phyloP scores from a whole-genome alignment of 768 basidiomycete species.

The Trametes cubensis region DNA sequence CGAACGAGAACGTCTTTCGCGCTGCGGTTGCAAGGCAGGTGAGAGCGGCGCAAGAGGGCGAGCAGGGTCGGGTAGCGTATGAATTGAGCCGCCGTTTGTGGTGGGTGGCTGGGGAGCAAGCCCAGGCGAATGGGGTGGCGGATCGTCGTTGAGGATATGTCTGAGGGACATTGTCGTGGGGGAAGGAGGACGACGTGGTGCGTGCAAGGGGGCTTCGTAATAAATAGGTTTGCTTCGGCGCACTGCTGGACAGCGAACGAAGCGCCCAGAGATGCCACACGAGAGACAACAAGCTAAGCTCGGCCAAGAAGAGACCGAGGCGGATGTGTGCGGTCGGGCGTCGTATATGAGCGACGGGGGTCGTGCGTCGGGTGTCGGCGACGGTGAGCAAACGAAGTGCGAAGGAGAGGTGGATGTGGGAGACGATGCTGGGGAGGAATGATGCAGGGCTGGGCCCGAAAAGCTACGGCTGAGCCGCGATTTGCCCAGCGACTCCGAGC shows the following conservation, averaged over 20 bases:
- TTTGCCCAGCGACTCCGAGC: constrained; percentile 27
- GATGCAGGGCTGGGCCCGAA: constrained; percentile 28
- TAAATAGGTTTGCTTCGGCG: constrained; percentile 26
- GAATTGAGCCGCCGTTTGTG: constrained; percentile 28
- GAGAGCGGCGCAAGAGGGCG: constrained; percentile 26
- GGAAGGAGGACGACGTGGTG: constrained; percentile 19
- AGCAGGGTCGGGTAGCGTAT: constrained; percentile 26
- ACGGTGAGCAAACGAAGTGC: not conserved
- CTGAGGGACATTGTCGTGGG: constrained; percentile 66
- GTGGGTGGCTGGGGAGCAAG: constrained; percentile 40
- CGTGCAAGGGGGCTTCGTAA: constrained; percentile 17
- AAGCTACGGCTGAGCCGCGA: constrained; percentile 31
- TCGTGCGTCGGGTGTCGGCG: constrained; percentile 1
- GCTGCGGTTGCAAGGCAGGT: constrained; percentile 21
- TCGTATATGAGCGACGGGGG: constrained; percentile 10
- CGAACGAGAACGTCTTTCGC: constrained; percentile 28
- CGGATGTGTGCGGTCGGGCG: constrained; percentile 13
- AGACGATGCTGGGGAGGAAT: constrained; percentile 18
- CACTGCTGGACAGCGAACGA: constrained; percentile 24
- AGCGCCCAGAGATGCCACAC: constrained; percentile 26
- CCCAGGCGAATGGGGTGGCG: constrained; percentile 29
- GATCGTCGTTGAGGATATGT: constrained; percentile 77
- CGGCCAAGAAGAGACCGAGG: constrained; percentile 3
- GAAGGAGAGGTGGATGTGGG: constrained; percentile 15
- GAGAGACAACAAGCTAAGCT: constrained; percentile 21